Conservation (phyloP, 2,329 filamentous ascomycete species). For the Aaosphaeria pasadenensis region DNA sequence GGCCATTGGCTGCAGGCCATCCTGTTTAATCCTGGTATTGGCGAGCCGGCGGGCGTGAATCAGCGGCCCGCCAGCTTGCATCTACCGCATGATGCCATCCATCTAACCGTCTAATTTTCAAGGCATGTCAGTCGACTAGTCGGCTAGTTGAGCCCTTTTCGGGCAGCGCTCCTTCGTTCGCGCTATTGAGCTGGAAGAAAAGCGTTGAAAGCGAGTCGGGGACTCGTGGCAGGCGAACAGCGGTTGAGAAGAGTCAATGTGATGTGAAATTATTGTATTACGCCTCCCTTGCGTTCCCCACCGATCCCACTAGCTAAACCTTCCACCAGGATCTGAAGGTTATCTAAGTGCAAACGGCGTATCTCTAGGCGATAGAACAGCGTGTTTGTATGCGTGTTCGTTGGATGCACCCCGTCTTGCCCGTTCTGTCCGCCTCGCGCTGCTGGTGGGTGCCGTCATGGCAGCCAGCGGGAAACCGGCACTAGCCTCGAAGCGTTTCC, state of each 20-base stretch:
- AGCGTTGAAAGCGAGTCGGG: too few relatives aligned
- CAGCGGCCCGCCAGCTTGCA: conserved; percentile 26
- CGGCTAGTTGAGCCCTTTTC: too few relatives aligned
- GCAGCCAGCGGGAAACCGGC: too few relatives aligned
- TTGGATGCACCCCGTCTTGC: too few relatives aligned
- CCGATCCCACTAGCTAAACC: conserved; percentile 18
- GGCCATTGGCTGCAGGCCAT: too few relatives aligned
- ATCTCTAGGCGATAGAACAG: not conserved
- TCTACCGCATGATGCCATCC: conserved; percentile 6
- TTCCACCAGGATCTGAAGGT: conserved; percentile 8
- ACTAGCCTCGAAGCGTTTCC: not conserved
- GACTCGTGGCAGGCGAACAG: conserved; percentile 3
- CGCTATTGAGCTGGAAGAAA: conserved; percentile 1
- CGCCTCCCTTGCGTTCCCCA: conserved; percentile 2
- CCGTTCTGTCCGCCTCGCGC: too few relatives aligned
- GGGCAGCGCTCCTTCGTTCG: too few relatives aligned
- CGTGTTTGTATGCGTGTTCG: too few relatives aligned
- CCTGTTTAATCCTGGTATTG: conserved; percentile 12
- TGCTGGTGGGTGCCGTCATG: too few relatives aligned
- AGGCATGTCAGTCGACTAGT: too few relatives aligned
- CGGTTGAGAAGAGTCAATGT: conserved; percentile 1
- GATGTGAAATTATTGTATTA: not conserved
- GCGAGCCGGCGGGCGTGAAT: conserved; percentile 9
- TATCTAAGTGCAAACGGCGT: not conserved
- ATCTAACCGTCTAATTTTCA: not conserved